Base-by-base conservation (phyloP, 768 basidiomycete species). In the Mycena alexandri region DNA sequence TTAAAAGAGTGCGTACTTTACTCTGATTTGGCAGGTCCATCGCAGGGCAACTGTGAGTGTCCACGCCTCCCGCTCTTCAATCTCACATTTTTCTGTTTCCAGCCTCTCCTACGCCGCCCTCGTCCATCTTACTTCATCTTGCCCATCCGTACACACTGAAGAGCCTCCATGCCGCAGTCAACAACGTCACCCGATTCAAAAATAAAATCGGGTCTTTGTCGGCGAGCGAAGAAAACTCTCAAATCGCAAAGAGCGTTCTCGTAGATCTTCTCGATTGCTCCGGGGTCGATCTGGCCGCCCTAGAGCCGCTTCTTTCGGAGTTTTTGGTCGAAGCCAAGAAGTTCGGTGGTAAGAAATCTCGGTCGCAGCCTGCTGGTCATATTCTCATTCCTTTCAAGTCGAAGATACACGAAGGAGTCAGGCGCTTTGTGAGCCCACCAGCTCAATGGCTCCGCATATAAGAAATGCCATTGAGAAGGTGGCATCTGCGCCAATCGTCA, bases 241-340 rank as follows among this genome's bases (percentile, higher is more conserved):
- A 87, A 59, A 87, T 90, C 41, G 91, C 91, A 1, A 87, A 86
- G 72, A 85, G 86, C 46, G 79, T 88, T 41, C 78, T 94, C 2
- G 73, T 89, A 56, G 92, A 93, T 74, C 74, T 86, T 22, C 82
- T 93, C 17, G 85, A 88, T 70, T 84, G 81, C 69, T 91, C 90
- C 42, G 91, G 91, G 16, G 78, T 94, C 42, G 82, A 93, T 69
- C 78, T 94, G 48, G 79, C 75, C 48, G 83, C 75, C 0, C 73
- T 94, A 65, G 83, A 87, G 29, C 68, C 77, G 6, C 69, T 88
- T 43, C 78, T 94, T 2, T 74, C 77, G 14, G 82, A 81, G 17
- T 72, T 79, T 6, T 46, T 81, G 16, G 75, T 78, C 8, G 80
- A 82, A 38, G 63, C 76, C 6, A 70, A 76, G 52, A 75, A 71